Evolutionary conservation across 2,329 filamentous ascomycete genomes (phyloP), one percentile per base, ranked within the genome.

Genomic region (Polytolypa hystricis): DNA sequence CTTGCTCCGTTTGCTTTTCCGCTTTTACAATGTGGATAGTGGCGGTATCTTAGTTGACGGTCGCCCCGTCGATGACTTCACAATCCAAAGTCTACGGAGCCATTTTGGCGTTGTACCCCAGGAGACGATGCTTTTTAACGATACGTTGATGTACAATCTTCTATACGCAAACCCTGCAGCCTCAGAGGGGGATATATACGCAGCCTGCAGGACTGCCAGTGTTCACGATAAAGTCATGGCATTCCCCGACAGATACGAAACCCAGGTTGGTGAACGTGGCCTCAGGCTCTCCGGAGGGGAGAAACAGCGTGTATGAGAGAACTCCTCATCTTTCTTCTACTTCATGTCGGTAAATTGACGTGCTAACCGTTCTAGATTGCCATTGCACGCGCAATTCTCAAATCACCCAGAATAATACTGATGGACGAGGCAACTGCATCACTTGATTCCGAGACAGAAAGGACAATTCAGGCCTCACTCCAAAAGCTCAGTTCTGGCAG

Each of bases 21-120:
- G 91, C 12, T 98, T 95, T 61, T 98, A 96, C 67, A 93, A 95
- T 54, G 76, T 80, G 37, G 70, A 79, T 35, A 73, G 77, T 35
- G 91, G 91, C 23, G 77, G 70, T 51, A 93, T 96, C 39, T 74
- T 81, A 52, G 69, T 98, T 37, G 91, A 96, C 54, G 85, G 81
- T 5, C 74, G 79, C 41, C 77, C 95, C 53, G 83, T 95, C 33
- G 77, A 83, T 56, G 78, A 86, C 47, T 66, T 94, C 41, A 93
- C 85, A 1, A 95, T 96, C 49, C 84, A 95, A 60, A 94, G 85
- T 12, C 70, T 98, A 38, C 78, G 91, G 47, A 74, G 75, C 41
- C 81, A 87, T 55, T 95, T 98, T 52, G 91, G 91, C 16, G 89
- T 98, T 29, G 91, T 98, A 5, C 91, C 91, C 1, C 91, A 98